Evolutionary conservation across 192 early-diverging fungal species (phyloP).

Genomic region (Coemansia sp.): DNA sequence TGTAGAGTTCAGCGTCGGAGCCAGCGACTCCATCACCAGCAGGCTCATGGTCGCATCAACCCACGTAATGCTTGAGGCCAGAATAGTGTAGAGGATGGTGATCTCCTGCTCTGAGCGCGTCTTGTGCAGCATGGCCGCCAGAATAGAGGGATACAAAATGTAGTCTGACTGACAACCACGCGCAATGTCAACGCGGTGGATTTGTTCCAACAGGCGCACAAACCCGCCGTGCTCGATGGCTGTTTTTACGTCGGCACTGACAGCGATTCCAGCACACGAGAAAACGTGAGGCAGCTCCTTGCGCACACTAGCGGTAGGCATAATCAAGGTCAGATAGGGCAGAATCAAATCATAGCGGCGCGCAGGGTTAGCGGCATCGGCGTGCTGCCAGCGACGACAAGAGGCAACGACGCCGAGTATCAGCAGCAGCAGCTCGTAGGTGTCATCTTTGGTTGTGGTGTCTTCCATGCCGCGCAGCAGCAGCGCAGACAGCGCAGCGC

Average conservation of each 20-base stretch:
- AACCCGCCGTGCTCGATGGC: conserved; percentile 48
- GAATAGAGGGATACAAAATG: conserved; percentile 50
- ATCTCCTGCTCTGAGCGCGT: conserved; percentile 50
- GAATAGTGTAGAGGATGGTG: conserved; percentile 45
- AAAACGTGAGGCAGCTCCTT: conserved; percentile 59
- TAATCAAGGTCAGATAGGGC: conserved; percentile 77
- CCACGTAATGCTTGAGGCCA: conserved; percentile 51
- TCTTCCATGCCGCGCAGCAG: conserved; percentile 83
- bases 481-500: conserved; percentile 77
- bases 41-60: conserved; percentile 48
- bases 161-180: conserved; percentile 52
- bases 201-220: conserved; percentile 47
- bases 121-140: conserved; percentile 52
- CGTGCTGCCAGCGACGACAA: conserved; percentile 55
- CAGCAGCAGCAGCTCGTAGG: conserved; percentile 67
- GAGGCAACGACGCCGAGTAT: conserved; percentile 73
- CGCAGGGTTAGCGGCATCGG: conserved; percentile 16
- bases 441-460: conserved; percentile 69
- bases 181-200: conserved; percentile 43
- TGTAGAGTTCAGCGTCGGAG: conserved; percentile 37
- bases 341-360: conserved; percentile 52
- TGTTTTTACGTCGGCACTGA: conserved; percentile 27
- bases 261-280: conserved; percentile 24
- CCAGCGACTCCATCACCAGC: conserved; percentile 52
- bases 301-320: conserved; percentile 77